Conservation (phyloP, 768 basidiomycete genomes). For the Lactifluus rugatus region DNA sequence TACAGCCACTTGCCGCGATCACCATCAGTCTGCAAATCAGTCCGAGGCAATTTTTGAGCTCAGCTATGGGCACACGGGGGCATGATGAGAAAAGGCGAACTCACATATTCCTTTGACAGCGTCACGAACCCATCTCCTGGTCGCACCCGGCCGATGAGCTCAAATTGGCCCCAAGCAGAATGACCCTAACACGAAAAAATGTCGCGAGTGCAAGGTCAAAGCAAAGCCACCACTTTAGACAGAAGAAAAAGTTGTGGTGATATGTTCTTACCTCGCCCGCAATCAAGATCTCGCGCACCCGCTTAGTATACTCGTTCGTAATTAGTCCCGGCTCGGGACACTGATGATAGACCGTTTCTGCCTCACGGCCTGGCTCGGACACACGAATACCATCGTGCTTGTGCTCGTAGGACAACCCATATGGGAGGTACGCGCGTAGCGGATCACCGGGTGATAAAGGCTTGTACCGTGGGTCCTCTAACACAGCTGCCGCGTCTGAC, state of each 20-base stretch:
- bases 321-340: slow-evolving; percentile 2
- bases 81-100: slow-evolving; percentile 6
- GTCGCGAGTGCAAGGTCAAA: background rate
- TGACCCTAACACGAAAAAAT: slow-evolving; percentile 47
- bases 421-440: slow-evolving; percentile 51
- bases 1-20: slow-evolving; percentile 82
- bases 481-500: slow-evolving; percentile 9
- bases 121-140: slow-evolving; percentile 74
- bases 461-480: slow-evolving; percentile 2
- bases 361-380: slow-evolving; percentile 31
- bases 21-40: slow-evolving; percentile 41
- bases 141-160: slow-evolving; percentile 67
- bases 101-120: slow-evolving; percentile 77
- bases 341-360: slow-evolving; percentile 25
- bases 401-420: slow-evolving; percentile 42
- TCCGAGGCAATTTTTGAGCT: slow-evolving; percentile 22
- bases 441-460: slow-evolving; percentile 52
- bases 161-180: slow-evolving; percentile 87
- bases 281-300: slow-evolving; percentile 53
- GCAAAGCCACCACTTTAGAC: background rate
- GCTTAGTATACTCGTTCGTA: slow-evolving; percentile 18
- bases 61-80: background rate
- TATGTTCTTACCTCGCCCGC: slow-evolving; percentile 51
- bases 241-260: background rate
- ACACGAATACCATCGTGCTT: slow-evolving; percentile 38